Evolutionary conservation across 164 flowering plant species (phyloP).

Genomic region (Tetracentron sinense): DNA sequence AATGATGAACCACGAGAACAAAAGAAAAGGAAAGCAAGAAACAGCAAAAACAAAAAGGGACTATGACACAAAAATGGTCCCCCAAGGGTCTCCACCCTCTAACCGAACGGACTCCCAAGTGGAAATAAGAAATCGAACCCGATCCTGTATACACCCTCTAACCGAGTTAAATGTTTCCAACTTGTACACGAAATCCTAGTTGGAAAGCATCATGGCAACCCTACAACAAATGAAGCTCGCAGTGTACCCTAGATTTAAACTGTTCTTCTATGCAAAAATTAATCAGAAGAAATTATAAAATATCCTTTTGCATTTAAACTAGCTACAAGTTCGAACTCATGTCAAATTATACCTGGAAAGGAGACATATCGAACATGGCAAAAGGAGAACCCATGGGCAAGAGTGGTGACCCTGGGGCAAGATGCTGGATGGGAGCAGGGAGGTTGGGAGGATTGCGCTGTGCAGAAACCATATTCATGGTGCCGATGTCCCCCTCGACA

Average conservation of each 20-base stretch:
- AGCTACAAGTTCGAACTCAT: not conserved
- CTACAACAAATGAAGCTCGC: not conserved
- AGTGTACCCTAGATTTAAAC: not conserved
- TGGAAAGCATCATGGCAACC: not conserved
- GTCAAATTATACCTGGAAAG: constrained; percentile 68
- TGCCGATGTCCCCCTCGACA: constrained; percentile 58
- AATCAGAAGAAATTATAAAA: not conserved
- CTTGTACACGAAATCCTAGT: not conserved
- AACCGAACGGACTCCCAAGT: too few species aligned
- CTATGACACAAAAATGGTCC: too few species aligned
- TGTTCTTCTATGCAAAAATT: not conserved
- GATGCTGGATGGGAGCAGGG: constrained; percentile 70
- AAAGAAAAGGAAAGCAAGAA: too few species aligned
- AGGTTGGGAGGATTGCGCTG: constrained; percentile 54
- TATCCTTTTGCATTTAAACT: not conserved
- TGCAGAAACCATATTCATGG: constrained; percentile 47
- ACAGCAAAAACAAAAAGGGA: too few species aligned
- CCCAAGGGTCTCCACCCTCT: too few species aligned
- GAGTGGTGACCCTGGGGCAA: constrained; percentile 83
- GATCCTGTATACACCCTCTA: too few species aligned
- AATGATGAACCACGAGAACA: too few species aligned
- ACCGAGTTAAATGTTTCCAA: too few species aligned
- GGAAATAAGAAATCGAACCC: too few species aligned
- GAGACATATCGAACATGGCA: constrained; percentile 85
- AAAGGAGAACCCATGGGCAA: constrained; percentile 78